Evolutionary conservation across 2,329 filamentous ascomycete species (phyloP).

Genomic region (Pestalotiopsis sp.): DNA sequence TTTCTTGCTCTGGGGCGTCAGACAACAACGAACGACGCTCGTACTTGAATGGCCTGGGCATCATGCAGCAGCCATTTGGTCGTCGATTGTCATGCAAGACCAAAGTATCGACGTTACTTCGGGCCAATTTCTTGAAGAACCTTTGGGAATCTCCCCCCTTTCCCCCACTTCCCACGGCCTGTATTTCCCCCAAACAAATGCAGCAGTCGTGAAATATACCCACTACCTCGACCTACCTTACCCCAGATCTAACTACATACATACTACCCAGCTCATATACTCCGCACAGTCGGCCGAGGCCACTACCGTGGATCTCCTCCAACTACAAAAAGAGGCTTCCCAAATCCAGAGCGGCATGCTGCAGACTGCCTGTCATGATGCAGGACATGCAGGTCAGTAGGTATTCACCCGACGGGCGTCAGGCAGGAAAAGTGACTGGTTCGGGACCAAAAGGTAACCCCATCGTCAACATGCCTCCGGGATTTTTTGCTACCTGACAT

Average conservation of each 20-base stretch:
- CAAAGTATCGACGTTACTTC: conserved; percentile 9
- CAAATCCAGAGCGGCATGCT: background rate
- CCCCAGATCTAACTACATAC: background rate
- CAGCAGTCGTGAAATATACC: background rate
- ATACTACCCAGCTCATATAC: background rate
- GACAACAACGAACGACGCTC: background rate
- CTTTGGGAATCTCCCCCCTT: background rate
- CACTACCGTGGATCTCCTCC: background rate
- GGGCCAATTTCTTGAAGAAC: background rate
- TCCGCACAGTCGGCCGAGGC: background rate
- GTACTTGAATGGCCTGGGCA: background rate
- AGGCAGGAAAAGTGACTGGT: background rate
- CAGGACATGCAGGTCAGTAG: background rate
- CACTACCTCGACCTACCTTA: background rate
- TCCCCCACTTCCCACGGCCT: background rate
- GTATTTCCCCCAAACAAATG: background rate
- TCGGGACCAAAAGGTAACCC: background rate
- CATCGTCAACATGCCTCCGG: background rate
- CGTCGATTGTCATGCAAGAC: conserved; percentile 1
- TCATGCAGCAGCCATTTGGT: background rate
- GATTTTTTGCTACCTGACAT: background rate
- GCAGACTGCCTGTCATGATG: background rate
- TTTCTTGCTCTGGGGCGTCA: background rate
- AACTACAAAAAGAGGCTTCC: background rate
- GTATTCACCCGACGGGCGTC: background rate